These are phyloP conservation scores for Epichloe baconii DNA, from an alignment of 2,329 filamentous ascomycete genomes.

Conservation along the genomic window DNA sequence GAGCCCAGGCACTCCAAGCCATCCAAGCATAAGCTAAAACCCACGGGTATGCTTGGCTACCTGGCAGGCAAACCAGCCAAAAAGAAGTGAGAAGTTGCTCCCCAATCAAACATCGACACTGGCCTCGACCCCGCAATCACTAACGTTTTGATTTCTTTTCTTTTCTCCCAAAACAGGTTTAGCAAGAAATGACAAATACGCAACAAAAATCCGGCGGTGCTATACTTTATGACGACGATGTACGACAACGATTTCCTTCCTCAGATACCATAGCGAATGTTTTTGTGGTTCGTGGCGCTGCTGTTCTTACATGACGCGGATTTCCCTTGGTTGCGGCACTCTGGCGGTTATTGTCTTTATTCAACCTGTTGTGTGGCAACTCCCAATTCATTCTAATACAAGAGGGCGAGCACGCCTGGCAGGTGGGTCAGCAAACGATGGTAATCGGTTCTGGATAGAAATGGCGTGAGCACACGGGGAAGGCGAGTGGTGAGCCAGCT, in stretches of 20 bases:
- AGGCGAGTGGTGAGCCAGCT: neutral
- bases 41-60: conserved; percentile 9
- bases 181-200: conserved; percentile 8
- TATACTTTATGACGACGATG: conserved; percentile 3
- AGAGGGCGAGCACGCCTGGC: neutral
- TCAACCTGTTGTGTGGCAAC: conserved; percentile 1
- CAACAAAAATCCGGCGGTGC: neutral
- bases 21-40: conserved; percentile 8
- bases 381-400: neutral
- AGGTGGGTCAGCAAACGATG: neutral
- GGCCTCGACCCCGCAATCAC: neutral
- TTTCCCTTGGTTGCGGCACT: neutral
- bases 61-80: conserved; percentile 11
- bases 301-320: neutral
- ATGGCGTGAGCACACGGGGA: neutral
- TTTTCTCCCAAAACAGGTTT: conserved; percentile 1
- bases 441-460: neutral
- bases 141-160: neutral
- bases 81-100: conserved; percentile 11
- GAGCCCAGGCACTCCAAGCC: conserved; percentile 5
- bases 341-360: conserved; percentile 1
- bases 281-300: conserved; percentile 1
- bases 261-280: conserved; percentile 9
- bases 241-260: conserved; percentile 5
- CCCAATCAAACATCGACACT: neutral